Base-by-base conservation (phyloP, 805 yeast genomes). In the Ogataea nitratoaversa region DNA sequence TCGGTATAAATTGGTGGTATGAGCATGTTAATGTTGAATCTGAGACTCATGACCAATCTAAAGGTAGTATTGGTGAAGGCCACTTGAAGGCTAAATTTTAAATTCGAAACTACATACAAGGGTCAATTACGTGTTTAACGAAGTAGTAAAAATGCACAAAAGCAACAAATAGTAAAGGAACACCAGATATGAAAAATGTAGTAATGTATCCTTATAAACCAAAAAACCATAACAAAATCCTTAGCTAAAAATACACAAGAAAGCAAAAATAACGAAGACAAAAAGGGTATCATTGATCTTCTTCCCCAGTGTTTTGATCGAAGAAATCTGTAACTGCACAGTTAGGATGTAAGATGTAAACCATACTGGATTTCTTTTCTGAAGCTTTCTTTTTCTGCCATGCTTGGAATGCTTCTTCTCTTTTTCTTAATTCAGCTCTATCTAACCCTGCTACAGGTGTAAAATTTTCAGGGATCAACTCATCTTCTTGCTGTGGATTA, bases 341-440 rank as follows among this genome's bases (percentile, higher is more conserved):
- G 61, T 87, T 87, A 41, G 96, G 96, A 67, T 87, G 95, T 41
- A 78, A 62, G 25, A 77, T 76, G 47, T 73, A 78, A 13, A 75
- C 66, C 42, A 69, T 48, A 39, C 64, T 49, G 45, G 59, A 60
- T 41, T 41, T 49, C 49, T 44, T 34, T 42, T 54, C 57, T 19
- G 44, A 49, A 6, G 42, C 49, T 30, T 46, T 47, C 28, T 37
- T 46, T 36, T 47, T 54, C 30, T 52, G 52, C 53, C 53, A 48
- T 28, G 51, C 57, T 24, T 30, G 55, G 49, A 35, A 38, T 48
- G 33, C 42, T 47, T 36, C 49, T 55, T 49, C 43, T 19, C 53
- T 35, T 44, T 61, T 50, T 40, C 56, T 59, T 32, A 52, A 34
- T 35, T 50, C 53, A 3, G 49, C 56, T 16, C 34, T 42, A 12